Conservation (phyloP, 495 filamentous ascomycete species). For the Aspergillus olivimuriae region DNA sequence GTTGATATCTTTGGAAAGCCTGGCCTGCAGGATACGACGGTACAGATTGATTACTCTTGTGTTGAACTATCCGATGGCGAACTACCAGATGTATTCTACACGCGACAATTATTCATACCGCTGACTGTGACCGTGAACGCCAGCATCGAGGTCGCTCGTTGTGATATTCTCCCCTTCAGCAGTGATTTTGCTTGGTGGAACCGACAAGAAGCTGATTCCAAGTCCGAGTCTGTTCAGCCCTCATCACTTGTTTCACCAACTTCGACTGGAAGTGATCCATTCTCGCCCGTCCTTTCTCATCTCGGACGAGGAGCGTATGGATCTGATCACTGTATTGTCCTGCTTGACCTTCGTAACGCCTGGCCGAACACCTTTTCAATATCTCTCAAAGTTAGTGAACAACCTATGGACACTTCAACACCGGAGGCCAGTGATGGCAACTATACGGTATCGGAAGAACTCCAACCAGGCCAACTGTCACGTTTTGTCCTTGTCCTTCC, state of each 20-base stretch:
- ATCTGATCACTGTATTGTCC: constrained; percentile 67
- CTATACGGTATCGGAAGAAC: constrained; percentile 49
- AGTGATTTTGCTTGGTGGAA: constrained; percentile 51
- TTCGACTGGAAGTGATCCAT: constrained; percentile 23
- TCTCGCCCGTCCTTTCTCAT: constrained; percentile 35
- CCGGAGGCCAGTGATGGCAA: constrained; percentile 16
- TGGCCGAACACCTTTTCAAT: constrained; percentile 72
- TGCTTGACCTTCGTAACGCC: constrained; percentile 80
- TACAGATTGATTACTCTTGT: constrained; percentile 78
- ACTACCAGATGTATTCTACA: constrained; percentile 71
- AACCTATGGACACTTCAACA: constrained; percentile 8
- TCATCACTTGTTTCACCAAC: constrained; percentile 9
- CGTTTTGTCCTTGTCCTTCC: constrained; percentile 72
- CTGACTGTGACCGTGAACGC: constrained; percentile 88
- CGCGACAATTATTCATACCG: constrained; percentile 73
- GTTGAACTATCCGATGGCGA: constrained; percentile 58
- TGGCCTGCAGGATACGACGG: constrained; percentile 70
- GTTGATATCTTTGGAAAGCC: constrained; percentile 82
- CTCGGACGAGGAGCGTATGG: constrained; percentile 34
- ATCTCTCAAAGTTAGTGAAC: constrained; percentile 45
- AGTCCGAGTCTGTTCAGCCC: constrained; percentile 1
- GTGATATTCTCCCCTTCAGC: constrained; percentile 70
- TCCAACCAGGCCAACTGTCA: constrained; percentile 72
- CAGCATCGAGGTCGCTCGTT: constrained; percentile 69
- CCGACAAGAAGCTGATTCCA: constrained; percentile 12